A percentile compares a stretch with the other conserved stretches of the same genome.
Conservation (phyloP, 805 yeast species). For the Kodamaea restingae region DNA sequence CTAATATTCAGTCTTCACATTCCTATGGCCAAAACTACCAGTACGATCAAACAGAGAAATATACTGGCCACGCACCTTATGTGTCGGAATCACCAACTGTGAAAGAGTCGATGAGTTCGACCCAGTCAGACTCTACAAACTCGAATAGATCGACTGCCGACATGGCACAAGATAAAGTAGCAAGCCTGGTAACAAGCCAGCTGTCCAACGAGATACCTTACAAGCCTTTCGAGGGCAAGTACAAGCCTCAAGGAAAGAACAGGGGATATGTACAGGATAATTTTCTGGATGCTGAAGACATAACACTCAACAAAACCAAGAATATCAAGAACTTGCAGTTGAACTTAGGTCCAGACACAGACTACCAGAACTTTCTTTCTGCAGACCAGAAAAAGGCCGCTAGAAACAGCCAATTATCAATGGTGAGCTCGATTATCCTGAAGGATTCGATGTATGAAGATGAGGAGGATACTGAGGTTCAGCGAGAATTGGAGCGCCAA, state of each 20-base stretch:
- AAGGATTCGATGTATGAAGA: slow-evolving; percentile 26
- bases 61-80: no score
- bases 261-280: background rate
- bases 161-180: slow-evolving; percentile 8
- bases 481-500: slow-evolving; percentile 36
- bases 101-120: background rate
- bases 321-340: slow-evolving; percentile 24
- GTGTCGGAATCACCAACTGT: background rate
- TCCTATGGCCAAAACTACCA: no score
- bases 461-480: slow-evolving; percentile 31
- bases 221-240: no score
- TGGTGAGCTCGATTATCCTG: slow-evolving; percentile 40
- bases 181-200: slow-evolving; percentile 8
- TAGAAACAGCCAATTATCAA: slow-evolving; percentile 35
- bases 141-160: slow-evolving; percentile 8
- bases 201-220: slow-evolving; percentile 7
- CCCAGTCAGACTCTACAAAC: slow-evolving; percentile 4
- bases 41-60: no score
- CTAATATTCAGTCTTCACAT: no score
- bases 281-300: background rate
- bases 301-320: slow-evolving; percentile 5
- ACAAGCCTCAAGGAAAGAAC: background rate
- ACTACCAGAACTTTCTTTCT: slow-evolving; percentile 26
- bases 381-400: slow-evolving; percentile 8
- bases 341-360: slow-evolving; percentile 18